These are phyloP conservation scores for Starmerella ratchasimensis DNA, from an alignment of 805 yeast genomes.

Conservation along the genomic window DNA sequence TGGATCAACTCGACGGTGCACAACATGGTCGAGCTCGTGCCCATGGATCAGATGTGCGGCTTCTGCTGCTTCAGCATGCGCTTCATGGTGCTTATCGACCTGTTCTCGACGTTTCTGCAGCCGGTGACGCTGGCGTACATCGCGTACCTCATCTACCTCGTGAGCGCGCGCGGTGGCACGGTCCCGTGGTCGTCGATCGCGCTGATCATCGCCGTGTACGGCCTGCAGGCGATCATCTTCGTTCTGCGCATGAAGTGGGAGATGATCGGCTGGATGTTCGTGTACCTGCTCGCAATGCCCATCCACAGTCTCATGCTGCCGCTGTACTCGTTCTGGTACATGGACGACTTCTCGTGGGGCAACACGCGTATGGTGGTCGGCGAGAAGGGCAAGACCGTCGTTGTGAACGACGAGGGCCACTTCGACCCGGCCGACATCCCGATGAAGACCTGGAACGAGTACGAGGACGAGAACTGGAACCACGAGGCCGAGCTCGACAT, in stretches of 20 bases:
- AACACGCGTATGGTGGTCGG: conserved; percentile 46
- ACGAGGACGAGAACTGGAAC: conserved; percentile 38
- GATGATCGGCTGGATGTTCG: conserved; percentile 42
- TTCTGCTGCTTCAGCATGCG: conserved; percentile 55
- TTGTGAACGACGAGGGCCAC: conserved; percentile 36
- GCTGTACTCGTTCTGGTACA: conserved; percentile 46
- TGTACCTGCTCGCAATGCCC: conserved; percentile 45
- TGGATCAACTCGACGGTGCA: conserved; percentile 58
- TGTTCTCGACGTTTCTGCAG: conserved; percentile 45
- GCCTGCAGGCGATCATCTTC: conserved; percentile 43
- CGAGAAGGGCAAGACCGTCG: conserved; percentile 37
- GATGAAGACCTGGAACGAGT: conserved; percentile 46
- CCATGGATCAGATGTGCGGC: conserved; percentile 48
- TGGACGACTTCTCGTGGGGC: conserved; percentile 59
- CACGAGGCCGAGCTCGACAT: conserved; percentile 8
- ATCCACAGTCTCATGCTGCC: conserved; percentile 47
- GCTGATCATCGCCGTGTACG: conserved; percentile 42
- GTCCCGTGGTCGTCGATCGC: conserved; percentile 45
- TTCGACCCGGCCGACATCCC: conserved; percentile 43
- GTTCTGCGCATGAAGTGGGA: conserved; percentile 34
- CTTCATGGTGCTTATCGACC: conserved; percentile 42
- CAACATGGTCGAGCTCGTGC: conserved; percentile 45
- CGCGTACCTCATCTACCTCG: conserved; percentile 39
- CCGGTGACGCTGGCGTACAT: conserved; percentile 42
- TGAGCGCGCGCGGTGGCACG: conserved; percentile 33